Evolutionary conservation across 202 grass and related monocot genomes (phyloP).

Genomic region (Carex arenaria): DNA sequence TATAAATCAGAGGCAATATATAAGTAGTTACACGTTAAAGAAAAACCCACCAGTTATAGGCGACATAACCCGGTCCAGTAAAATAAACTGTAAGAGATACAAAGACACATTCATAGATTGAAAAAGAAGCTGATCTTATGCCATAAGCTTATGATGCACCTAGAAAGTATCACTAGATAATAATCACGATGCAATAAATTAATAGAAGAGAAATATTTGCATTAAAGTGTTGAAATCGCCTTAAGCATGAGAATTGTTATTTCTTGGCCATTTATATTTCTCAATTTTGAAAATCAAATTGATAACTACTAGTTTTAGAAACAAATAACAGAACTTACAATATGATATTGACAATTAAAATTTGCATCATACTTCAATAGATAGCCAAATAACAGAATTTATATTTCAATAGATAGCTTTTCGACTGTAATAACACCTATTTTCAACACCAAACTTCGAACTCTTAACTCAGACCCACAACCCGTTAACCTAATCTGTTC

Average conservation of each 20-base stretch:
- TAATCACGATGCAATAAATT: not conserved
- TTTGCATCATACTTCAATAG: not conserved
- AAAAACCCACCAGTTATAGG: too few species aligned
- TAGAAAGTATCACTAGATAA: not conserved
- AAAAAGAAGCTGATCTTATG: too few species aligned
- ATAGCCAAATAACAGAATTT: not conserved
- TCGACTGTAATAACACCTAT: not conserved
- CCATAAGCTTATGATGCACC: not conserved
- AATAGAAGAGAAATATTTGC: not conserved
- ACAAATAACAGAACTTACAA: not conserved
- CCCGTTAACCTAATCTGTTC: too few species aligned
- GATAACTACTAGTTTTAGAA: not conserved
- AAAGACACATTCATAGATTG: not conserved
- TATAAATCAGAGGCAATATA: too few species aligned
- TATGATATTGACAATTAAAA: not conserved
- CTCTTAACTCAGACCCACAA: too few species aligned
- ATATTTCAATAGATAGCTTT: not conserved
- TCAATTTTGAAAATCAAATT: not conserved
- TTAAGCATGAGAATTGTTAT: not conserved
- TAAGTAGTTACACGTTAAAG: too few species aligned
- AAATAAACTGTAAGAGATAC: not conserved
- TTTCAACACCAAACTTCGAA: too few species aligned
- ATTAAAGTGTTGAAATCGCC: not conserved
- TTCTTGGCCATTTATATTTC: not conserved
- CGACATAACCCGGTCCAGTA: not conserved